These are phyloP conservation scores for Endoconidiophora polonica DNA, from an alignment of 2,329 filamentous ascomycete species.

Conservation along the genomic window DNA sequence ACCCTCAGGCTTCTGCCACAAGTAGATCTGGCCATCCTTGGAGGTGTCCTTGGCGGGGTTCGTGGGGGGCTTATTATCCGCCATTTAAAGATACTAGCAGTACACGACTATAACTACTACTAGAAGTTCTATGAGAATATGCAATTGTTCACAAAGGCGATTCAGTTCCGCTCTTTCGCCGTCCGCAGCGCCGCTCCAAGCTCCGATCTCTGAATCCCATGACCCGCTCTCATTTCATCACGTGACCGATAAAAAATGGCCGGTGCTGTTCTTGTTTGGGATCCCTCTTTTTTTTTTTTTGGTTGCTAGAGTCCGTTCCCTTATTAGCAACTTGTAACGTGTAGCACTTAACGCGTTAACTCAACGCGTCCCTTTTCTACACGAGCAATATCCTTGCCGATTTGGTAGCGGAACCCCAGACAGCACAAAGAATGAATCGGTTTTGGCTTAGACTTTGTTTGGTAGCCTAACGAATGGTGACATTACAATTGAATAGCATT, in stretches of 20 bases:
- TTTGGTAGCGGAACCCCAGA: constrained; percentile 4
- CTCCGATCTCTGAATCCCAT: not conserved
- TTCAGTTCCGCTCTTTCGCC: not conserved
- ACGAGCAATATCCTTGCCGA: constrained; percentile 1
- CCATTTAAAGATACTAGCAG: not conserved
- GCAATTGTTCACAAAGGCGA: too few species aligned
- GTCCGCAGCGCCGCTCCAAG: not conserved
- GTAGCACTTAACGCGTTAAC: constrained; percentile 12
- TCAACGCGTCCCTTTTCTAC: constrained; percentile 13
- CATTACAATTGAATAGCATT: too few species aligned
- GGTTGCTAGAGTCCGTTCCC: not conserved
- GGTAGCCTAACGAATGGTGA: not conserved
- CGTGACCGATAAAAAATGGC: not conserved
- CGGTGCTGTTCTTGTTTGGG: not conserved
- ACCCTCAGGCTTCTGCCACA: constrained; percentile 9
- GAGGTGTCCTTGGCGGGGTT: not conserved
- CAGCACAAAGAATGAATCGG: constrained; percentile 4
- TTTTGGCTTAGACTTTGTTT: constrained; percentile 2
- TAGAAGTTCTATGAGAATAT: too few species aligned
- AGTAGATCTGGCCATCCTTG: constrained; percentile 7
- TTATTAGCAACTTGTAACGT: constrained; percentile 1
- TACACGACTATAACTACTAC: too few species aligned
- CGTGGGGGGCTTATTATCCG: not conserved
- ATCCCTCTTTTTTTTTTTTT: not conserved
- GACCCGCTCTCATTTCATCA: not conserved